Evolutionary conservation across 1,284 basidiomycete species (phyloP), one percentile per base, ranked within the genome.

Genomic region (Boletus sp.): DNA sequence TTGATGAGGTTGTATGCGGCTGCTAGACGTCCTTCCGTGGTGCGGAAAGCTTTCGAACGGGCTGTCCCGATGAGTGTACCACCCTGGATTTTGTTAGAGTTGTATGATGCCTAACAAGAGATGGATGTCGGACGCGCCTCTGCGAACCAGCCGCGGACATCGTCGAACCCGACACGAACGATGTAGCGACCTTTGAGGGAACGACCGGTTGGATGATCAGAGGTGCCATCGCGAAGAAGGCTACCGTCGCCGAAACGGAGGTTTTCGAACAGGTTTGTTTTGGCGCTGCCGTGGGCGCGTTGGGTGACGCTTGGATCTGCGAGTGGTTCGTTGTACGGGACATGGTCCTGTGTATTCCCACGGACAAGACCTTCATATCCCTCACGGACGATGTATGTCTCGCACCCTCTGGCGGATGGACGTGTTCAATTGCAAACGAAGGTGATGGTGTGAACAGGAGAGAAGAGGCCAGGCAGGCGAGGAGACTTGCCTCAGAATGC

Each of bases 31-130:
- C 96, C 96, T 67, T 94, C 93, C 19, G 72, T 69, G 1, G 89
- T 91, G 48, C 94, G 82, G 75, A 99, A 99, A 5, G 86, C 75
- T 42, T 81, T 80, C 13, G 91, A 97, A 22, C 96, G 84, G 7
- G 94, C 95, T 7, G 93, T 96, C 12, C 96, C 95, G 61, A 97
- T 97, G 42, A 99, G 76, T 0, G 95, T 99, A 41, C 95, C 96
- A 49, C 96, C 96, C 83, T 92, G 57, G 1, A 23, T 7, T n/a
- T 13, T 8, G 25, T 36, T n/a, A 20, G 42, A 37, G 8, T 2
- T 3, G 8, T 0, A 13, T n/a, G 7, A 10, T 0, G 16, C 16
- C 8, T 38, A 10, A 47, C 17, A 9, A 38, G 8, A 50, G 6
- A 37, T 4, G 20, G 6, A 37, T 4, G 20, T 22, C 39, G 17